Conservation (phyloP, 2,329 filamentous ascomycete genomes). For the Nothophaeocryptopus gaeumannii region DNA sequence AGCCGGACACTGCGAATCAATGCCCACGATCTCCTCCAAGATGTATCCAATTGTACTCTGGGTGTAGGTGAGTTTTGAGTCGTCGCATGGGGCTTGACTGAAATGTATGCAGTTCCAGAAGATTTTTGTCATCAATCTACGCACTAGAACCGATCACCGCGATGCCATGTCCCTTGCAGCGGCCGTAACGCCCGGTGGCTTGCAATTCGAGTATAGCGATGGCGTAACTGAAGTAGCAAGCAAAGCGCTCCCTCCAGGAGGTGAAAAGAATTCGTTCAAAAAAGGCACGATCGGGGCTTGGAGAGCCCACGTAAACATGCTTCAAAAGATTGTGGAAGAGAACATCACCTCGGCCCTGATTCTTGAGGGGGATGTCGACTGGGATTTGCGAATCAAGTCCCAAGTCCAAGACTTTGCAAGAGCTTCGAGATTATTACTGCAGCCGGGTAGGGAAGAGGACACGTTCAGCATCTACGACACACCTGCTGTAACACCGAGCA, state of each 20-base stretch:
- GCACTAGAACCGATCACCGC: slow-evolving; percentile 50
- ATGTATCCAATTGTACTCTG: slow-evolving; percentile 17
- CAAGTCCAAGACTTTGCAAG: slow-evolving; percentile 38
- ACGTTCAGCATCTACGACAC: slow-evolving; percentile 17
- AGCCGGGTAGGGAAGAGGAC: slow-evolving; percentile 18
- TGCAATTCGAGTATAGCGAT: slow-evolving; percentile 33
- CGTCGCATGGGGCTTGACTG: background rate
- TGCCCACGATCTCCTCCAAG: slow-evolving; percentile 4
- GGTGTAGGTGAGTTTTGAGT: slow-evolving; percentile 13
- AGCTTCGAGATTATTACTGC: slow-evolving; percentile 40
- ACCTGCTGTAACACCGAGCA: slow-evolving; percentile 20
- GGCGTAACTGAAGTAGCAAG: slow-evolving; percentile 40
- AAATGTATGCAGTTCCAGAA: slow-evolving; percentile 45
- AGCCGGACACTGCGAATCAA: background rate
- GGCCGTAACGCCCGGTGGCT: slow-evolving; percentile 47
- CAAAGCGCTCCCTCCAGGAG: slow-evolving; percentile 36
- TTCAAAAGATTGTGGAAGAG: slow-evolving; percentile 35
- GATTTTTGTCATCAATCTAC: slow-evolving; percentile 54
- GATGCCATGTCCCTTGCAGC: slow-evolving; percentile 51
- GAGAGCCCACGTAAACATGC: slow-evolving; percentile 31
- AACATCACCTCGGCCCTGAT: slow-evolving; percentile 42
- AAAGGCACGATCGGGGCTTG: slow-evolving; percentile 22
- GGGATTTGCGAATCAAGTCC: slow-evolving; percentile 44
- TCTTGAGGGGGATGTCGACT: slow-evolving; percentile 47
- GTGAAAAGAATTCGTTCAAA: slow-evolving; percentile 27